Conservation (phyloP, 1,284 basidiomycete species). For the Sanghuangporus sanghuang region DNA sequence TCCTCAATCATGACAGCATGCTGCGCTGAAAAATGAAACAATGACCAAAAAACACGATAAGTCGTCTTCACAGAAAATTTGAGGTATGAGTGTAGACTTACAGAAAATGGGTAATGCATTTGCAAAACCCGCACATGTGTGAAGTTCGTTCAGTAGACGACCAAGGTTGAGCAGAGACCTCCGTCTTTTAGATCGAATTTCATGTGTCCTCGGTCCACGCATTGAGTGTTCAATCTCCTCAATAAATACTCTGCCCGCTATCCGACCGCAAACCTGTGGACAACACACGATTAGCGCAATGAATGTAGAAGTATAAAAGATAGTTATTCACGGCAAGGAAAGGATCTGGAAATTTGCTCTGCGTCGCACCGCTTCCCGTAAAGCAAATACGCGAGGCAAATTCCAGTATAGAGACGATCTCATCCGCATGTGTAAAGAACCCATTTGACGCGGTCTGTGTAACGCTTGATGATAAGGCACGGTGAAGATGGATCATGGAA, state of each 20-base stretch:
- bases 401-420: constrained; percentile 11
- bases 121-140: constrained; percentile 10
- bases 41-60: background rate
- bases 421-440: constrained; percentile 23
- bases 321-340: constrained; percentile 25
- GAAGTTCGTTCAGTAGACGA: constrained; percentile 17
- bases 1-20: background rate
- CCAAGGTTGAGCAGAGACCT: constrained; percentile 16
- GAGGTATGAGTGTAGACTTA: background rate
- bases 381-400: constrained; percentile 15
- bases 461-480: constrained; percentile 23
- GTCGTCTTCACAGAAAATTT: background rate
- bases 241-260: constrained; percentile 23
- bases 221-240: constrained; percentile 19
- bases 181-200: background rate
- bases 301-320: background rate
- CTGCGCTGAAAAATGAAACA: background rate
- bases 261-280: constrained; percentile 25
- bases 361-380: constrained; percentile 12
- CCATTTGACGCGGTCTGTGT: constrained; percentile 24
- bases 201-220: constrained; percentile 2
- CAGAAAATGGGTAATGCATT: constrained; percentile 19
- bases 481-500: constrained; percentile 34
- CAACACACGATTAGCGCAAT: too few species aligned
- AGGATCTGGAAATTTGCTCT: constrained; percentile 20